Evolutionary conservation across 73 alveolate species (phyloP), one percentile per base, ranked within the genome.

Genomic region (Paramecium pentaurelia): DNA sequence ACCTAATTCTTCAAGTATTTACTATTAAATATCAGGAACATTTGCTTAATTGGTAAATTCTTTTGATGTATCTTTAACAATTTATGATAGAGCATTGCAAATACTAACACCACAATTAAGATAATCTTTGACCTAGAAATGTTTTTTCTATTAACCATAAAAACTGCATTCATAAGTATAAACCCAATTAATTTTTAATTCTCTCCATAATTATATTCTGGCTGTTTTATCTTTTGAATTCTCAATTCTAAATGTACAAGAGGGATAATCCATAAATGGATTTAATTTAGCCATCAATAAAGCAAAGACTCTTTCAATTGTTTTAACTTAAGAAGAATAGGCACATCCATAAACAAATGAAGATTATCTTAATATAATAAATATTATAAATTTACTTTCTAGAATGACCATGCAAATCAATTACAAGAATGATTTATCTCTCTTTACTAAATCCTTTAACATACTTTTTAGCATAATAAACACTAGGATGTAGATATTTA

Each of bases 401-500:
- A 16, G 96, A 86, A 71, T 95, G 98, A 4, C 97, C 97, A 93
- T 95, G 98, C 83, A 95, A 86, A 86, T 95, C 98, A 71, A 94
- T 51, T 7, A 92, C 96, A 58, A 97, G 89, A 86, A 94, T 94
- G 37, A 97, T 97, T 49, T 98, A 99, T 91, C 99, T 93, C 58
- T 96, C 97, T 30, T 95, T 96, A 37, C 93, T 87, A 16, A 96
- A 88, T 85, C 96, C 95, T 90, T 96, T 95, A 4, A 98, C 93
- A 96, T 96, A 92, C 95, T 95, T 95, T 71, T 96, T 93, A 54
- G 97, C 86, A 92, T 97, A 96, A 86, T 92, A 98, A 45, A 97
- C 96, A 8, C 98, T 95, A 0, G 99, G 99, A 91, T 96, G 98
- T 30, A 92, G 94, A 32, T 92, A 91, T 80, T 95, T 85, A 84